Evolutionary conservation across 2,329 filamentous ascomycete species (phyloP).

Genomic region (Kalaharituber pfeilii): DNA sequence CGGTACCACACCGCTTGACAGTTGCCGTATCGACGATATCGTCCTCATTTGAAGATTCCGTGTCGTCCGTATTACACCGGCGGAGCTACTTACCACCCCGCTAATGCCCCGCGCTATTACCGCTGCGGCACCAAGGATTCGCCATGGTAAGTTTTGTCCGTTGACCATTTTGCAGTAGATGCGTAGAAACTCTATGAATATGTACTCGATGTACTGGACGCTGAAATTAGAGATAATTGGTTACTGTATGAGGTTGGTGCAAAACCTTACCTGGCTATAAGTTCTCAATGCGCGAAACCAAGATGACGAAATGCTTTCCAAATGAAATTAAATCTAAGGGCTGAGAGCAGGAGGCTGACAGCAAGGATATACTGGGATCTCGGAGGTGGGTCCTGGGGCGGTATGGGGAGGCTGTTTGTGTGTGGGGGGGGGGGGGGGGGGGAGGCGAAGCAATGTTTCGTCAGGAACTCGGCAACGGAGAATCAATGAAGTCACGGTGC

Average conservation of each 20-base stretch:
- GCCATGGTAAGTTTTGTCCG: not conserved
- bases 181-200: not conserved
- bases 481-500: constrained; percentile 1
- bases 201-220: not conserved
- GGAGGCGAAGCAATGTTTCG: not conserved
- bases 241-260: too few species aligned
- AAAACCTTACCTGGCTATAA: not conserved
- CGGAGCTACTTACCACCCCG: not conserved
- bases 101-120: not conserved
- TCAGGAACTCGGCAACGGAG: not conserved
- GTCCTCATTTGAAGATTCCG: not conserved
- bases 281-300: not conserved
- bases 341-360: too few species aligned
- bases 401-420: too few species aligned
- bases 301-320: not conserved
- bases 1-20: not conserved
- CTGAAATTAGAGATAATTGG: too few species aligned
- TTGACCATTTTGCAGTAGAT: not conserved
- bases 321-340: not conserved
- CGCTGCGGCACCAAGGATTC: not conserved
- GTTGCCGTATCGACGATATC: not conserved
- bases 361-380: not conserved
- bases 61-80: not conserved
- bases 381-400: not conserved
- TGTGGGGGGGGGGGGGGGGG: not conserved